Percentiles rank a stretch among this genome's conserved stretches.
phyloP scores from a whole-genome alignment of 768 basidiomycete genomes.

The Bullera alba region DNA sequence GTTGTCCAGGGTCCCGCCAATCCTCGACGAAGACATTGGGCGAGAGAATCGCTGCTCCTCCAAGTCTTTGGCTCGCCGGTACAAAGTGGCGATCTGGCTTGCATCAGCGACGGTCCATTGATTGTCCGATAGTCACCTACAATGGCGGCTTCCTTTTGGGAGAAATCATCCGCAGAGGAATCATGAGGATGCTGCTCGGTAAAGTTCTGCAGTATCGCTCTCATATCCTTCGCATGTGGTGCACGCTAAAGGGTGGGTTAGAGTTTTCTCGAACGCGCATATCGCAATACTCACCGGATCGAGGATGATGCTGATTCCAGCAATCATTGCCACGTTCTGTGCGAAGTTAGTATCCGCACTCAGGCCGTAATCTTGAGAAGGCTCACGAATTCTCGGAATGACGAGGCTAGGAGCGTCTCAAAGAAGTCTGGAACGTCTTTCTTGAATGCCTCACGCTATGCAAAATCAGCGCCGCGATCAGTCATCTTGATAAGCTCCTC shows the following conservation, averaged over 20 bases:
- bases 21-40: not conserved
- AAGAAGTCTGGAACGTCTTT: conserved; percentile 38
- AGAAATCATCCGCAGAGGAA: conserved; percentile 37
- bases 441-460: conserved; percentile 43
- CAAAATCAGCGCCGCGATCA: not conserved
- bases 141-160: conserved; percentile 40
- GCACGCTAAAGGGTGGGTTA: conserved; percentile 13
- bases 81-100: conserved; percentile 32
- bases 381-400: conserved; percentile 43
- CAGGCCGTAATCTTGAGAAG: not conserved
- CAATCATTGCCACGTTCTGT: conserved; percentile 43
- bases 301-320: conserved; percentile 41
- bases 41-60: conserved; percentile 10
- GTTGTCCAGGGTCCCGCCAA: conserved; percentile 12
- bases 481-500: conserved; percentile 5
- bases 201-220: conserved; percentile 34
- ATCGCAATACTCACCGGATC: conserved; percentile 26
- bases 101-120: not conserved
- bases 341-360: not conserved
- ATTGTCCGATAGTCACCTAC: conserved; percentile 9
- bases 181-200: conserved; percentile 40
- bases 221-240: conserved; percentile 38
- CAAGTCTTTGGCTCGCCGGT: conserved; percentile 31
- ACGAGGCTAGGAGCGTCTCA: conserved; percentile 38
- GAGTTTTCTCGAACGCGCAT: not conserved